phyloP scores from a whole-genome alignment of 148 eudicot genomes.

The Cornus florida region DNA sequence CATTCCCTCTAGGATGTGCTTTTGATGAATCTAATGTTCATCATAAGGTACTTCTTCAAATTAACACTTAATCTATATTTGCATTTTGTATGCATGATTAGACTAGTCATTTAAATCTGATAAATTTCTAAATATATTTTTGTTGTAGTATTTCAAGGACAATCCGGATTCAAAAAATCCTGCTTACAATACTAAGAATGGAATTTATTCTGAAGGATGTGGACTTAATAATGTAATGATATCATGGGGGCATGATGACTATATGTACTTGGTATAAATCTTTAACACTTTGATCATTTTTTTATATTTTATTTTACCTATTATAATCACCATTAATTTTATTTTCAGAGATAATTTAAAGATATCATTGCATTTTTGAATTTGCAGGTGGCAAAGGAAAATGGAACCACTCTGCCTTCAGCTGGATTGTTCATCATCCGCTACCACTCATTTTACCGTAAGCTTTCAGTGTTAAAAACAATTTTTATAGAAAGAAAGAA shows the following conservation, averaged over 20 bases:
- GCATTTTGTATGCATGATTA: neutral
- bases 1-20: conserved; percentile 82
- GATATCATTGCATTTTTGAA: neutral
- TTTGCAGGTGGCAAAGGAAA: conserved; percentile 49
- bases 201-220: conserved; percentile 40
- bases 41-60: conserved; percentile 53
- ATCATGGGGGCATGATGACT: conserved; percentile 46
- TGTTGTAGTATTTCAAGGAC: conserved; percentile 33
- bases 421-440: conserved; percentile 49
- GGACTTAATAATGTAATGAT: conserved; percentile 38
- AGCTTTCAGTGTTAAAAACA: neutral
- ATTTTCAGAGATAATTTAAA: no score
- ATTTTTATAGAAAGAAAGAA: neutral
- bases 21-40: conserved; percentile 68
- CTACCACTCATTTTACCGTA: conserved; percentile 49
- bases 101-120: neutral
- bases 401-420: conserved; percentile 43
- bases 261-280: conserved; percentile 21
- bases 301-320: no score
- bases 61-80: neutral
- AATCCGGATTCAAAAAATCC: conserved; percentile 32
- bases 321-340: neutral
- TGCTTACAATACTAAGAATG: conserved; percentile 30
- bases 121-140: neutral
- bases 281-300: neutral